Conservation (phyloP, 2,329 filamentous ascomycete genomes). For the Aspergillus novofumigatus region DNA sequence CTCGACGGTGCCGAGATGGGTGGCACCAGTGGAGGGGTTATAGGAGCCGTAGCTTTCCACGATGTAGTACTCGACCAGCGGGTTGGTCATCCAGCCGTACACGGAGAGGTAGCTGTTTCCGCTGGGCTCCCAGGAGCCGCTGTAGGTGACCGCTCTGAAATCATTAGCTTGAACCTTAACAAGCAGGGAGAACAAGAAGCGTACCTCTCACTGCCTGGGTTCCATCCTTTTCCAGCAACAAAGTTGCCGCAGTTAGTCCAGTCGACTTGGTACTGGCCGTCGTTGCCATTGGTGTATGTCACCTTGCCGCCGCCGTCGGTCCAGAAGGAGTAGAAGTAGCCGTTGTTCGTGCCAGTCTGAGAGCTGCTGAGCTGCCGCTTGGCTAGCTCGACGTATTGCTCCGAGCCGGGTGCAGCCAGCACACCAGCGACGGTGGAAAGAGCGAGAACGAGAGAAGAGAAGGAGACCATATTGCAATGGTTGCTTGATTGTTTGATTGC, state of each 20-base stretch:
- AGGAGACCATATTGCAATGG: conserved; percentile 7
- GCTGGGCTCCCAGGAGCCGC: conserved; percentile 23
- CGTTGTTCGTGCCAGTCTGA: conserved; percentile 34
- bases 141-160: conserved; percentile 23
- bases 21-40: conserved; percentile 26
- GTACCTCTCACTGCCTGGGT: conserved; percentile 49
- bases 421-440: conserved; percentile 6
- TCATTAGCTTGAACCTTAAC: background rate
- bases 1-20: conserved; percentile 31
- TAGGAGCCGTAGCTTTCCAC: conserved; percentile 34
- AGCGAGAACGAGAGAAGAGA: conserved; percentile 9
- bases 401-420: conserved; percentile 5
- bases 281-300: conserved; percentile 45
- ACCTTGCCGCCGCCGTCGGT: conserved; percentile 43
- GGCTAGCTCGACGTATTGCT: conserved; percentile 2
- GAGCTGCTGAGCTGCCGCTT: conserved; percentile 9
- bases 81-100: conserved; percentile 41
- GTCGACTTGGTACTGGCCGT: conserved; percentile 43
- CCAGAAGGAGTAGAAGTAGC: conserved; percentile 51
- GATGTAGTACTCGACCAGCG: conserved; percentile 39
- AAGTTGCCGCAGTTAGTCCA: conserved; percentile 52
- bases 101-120: conserved; percentile 34
- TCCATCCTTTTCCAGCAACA: conserved; percentile 58
- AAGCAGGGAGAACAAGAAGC: conserved; percentile 1
- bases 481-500: background rate